Conservation (phyloP, 192 early-diverging fungal species). For the Gaertneriomyces semiglobifer region DNA sequence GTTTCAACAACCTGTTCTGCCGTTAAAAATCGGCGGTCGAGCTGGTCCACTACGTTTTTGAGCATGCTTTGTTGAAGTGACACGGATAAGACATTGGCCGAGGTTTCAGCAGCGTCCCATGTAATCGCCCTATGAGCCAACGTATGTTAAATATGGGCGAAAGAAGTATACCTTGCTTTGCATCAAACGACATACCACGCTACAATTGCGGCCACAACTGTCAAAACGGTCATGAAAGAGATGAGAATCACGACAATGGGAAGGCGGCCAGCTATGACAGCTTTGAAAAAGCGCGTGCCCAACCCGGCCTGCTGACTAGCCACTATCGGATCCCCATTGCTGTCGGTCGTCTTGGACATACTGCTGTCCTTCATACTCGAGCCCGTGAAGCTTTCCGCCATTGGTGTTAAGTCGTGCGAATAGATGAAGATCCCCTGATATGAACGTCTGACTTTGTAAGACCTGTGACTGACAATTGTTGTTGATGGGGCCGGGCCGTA, state of each 20-base stretch:
- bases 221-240: not conserved
- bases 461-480: too few relatives aligned
- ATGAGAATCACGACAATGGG: not conserved
- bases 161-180: too few relatives aligned
- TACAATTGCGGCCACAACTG: not conserved
- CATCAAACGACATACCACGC: not conserved
- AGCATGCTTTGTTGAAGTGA: slow-evolving; percentile 7
- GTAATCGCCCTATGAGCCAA: slow-evolving; percentile 9
- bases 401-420: too few relatives aligned
- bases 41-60: not conserved
- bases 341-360: not conserved
- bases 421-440: too few relatives aligned
- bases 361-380: not conserved
- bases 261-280: not conserved
- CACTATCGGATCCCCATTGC: not conserved
- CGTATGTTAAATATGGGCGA: too few relatives aligned
- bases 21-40: not conserved
- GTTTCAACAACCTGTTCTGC: not conserved
- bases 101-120: not conserved
- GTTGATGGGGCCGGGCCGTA: too few relatives aligned
- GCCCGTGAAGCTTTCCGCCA: too few relatives aligned
- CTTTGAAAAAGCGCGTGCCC: not conserved
- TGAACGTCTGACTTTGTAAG: too few relatives aligned
- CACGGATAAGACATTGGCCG: not conserved
- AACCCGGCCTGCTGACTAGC: too few relatives aligned